Evolutionary conservation across 352 stramenopile species (phyloP).

Genomic region (Albugo candida): DNA sequence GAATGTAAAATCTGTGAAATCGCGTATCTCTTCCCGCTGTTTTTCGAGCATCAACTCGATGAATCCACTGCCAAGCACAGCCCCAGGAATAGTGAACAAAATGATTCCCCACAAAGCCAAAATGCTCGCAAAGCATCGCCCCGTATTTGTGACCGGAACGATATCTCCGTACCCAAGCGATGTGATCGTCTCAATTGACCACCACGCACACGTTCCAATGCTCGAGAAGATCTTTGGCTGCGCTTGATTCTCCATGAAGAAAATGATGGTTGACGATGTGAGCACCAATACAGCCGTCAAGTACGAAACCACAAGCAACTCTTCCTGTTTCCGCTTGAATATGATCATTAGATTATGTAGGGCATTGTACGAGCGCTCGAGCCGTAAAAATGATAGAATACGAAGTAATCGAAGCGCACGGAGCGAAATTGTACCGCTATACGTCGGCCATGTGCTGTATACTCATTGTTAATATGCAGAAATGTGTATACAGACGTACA

Average conservation of each 20-base stretch:
- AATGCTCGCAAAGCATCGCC: conserved; percentile 50
- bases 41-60: conserved; percentile 75
- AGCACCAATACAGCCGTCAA: conserved; percentile 61
- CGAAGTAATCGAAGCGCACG: conserved; percentile 47
- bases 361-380: conserved; percentile 59
- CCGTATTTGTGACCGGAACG: conserved; percentile 42
- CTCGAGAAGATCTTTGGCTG: conserved; percentile 64
- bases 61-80: conserved; percentile 60
- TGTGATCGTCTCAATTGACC: conserved; percentile 67
- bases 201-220: conserved; percentile 55
- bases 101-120: conserved; percentile 74
- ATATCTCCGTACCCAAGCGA: conserved; percentile 76
- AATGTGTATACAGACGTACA: conserved; percentile 8
- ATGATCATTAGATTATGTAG: conserved; percentile 62
- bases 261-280: conserved; percentile 71
- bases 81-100: conserved; percentile 64
- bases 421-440: conserved; percentile 38
- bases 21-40: conserved; percentile 33
- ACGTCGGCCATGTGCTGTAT: conserved; percentile 17
- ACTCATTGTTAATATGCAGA: neutral
- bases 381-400: conserved; percentile 61
- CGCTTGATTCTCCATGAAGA: conserved; percentile 55
- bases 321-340: conserved; percentile 48
- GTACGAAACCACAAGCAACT: conserved; percentile 63
- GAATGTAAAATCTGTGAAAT: neutral